A percentile compares a stretch with the other conserved stretches of the same genome.
Evolutionary conservation across 1,139 yeast species (phyloP).

Genomic region (Yamadazyma spencermartinsiae): DNA sequence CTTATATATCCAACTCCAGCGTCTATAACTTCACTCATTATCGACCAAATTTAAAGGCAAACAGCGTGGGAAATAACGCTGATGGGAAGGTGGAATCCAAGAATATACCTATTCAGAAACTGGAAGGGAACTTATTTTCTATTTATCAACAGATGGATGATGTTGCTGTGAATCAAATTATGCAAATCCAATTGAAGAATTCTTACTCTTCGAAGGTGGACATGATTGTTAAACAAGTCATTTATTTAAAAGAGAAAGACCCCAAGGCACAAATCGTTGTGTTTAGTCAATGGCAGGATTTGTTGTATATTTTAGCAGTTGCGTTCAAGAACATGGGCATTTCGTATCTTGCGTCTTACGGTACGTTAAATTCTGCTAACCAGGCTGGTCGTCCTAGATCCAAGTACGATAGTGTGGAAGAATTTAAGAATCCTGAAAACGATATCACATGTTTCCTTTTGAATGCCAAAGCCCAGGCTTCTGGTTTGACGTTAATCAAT

Average conservation of each 20-base stretch:
- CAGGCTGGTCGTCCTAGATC: slow-evolving; percentile 30
- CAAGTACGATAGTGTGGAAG: slow-evolving; percentile 50
- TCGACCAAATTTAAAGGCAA: slow-evolving; percentile 49
- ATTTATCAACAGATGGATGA: slow-evolving; percentile 52
- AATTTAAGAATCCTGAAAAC: slow-evolving; percentile 59
- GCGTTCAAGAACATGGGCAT: slow-evolving; percentile 66
- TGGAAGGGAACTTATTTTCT: slow-evolving; percentile 32
- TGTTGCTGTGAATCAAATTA: slow-evolving; percentile 43
- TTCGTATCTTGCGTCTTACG: slow-evolving; percentile 45
- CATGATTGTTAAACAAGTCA: slow-evolving; percentile 70
- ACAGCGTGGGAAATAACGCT: slow-evolving; percentile 30
- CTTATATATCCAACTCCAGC: slow-evolving; percentile 40
- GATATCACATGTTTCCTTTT: slow-evolving; percentile 77
- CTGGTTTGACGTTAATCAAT: slow-evolving; percentile 86
- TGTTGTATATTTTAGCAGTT: slow-evolving; percentile 63
- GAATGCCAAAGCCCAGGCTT: slow-evolving; percentile 83
- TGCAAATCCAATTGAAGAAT: slow-evolving; percentile 39
- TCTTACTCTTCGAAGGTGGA: slow-evolving; percentile 85
- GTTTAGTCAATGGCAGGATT: slow-evolving; percentile 86
- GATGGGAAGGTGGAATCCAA: slow-evolving; percentile 7
- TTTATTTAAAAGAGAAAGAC: slow-evolving; percentile 59
- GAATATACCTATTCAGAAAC: slow-evolving; percentile 8
- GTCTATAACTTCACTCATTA: slow-evolving; percentile 61
- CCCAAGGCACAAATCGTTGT: slow-evolving; percentile 75
- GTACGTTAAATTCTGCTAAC: slow-evolving; percentile 36